A percentile compares a stretch with the other conserved stretches of the same genome.
Evolutionary conservation across 1,284 basidiomycete genomes (phyloP).

Genomic region (Ustilago esculenta): DNA sequence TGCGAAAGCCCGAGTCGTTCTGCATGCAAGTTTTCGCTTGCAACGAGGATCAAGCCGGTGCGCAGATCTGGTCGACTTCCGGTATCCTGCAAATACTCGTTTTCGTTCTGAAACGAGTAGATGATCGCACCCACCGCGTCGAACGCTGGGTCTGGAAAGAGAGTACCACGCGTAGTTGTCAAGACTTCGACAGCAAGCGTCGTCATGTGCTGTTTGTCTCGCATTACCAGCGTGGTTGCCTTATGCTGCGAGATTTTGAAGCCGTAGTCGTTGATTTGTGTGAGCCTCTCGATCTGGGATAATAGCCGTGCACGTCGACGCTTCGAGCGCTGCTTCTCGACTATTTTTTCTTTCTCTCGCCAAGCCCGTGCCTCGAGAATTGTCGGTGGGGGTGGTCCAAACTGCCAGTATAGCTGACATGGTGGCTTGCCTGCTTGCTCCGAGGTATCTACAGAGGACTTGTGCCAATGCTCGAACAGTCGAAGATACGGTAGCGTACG

Average conservation of each 20-base stretch:
- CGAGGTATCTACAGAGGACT: not conserved
- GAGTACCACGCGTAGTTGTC: conserved; percentile 77
- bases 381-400: conserved; percentile 50
- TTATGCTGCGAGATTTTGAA: conserved; percentile 60
- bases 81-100: conserved; percentile 64
- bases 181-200: conserved; percentile 85
- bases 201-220: conserved; percentile 81
- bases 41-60: conserved; percentile 52
- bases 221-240: conserved; percentile 54
- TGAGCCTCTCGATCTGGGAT: conserved; percentile 78
- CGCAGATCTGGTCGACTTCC: conserved; percentile 51
- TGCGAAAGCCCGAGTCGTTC: conserved; percentile 51
- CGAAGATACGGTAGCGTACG: conserved; percentile 62
- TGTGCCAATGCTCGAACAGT: conserved; percentile 61
- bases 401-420: conserved; percentile 68
- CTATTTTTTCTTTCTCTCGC: conserved; percentile 33
- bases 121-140: conserved; percentile 80
- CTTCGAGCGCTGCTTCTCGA: conserved; percentile 30
- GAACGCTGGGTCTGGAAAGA: conserved; percentile 77
- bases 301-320: conserved; percentile 32
- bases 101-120: conserved; percentile 75
- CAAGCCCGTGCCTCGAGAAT: conserved; percentile 41
- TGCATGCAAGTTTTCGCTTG: conserved; percentile 2
- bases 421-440: conserved; percentile 1
- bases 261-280: conserved; percentile 76